Conservation (phyloP, 108 stramenopile species). For the Mediolabrus comicus region DNA sequence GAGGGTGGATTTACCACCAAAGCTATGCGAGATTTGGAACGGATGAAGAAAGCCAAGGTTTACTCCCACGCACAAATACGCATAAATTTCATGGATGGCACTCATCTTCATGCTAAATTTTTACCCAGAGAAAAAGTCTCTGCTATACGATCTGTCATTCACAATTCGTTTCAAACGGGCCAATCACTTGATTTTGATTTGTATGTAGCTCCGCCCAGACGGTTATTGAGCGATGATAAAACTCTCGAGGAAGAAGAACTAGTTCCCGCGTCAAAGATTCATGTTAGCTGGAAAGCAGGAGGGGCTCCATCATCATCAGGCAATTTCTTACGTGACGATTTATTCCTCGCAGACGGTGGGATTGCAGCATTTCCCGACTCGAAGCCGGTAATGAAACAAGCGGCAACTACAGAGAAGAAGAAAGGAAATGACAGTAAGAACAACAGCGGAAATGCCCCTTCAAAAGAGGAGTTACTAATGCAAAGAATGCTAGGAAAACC, state of each 20-base stretch:
- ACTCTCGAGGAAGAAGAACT: slow-evolving; percentile 63
- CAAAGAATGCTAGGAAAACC: slow-evolving; percentile 48
- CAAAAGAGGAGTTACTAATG: slow-evolving; percentile 48
- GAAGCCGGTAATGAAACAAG: slow-evolving; percentile 19
- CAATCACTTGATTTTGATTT: slow-evolving; percentile 56
- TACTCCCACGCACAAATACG: slow-evolving; percentile 70
- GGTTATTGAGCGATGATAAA: slow-evolving; percentile 41
- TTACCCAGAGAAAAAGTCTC: slow-evolving; percentile 51
- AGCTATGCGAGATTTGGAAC: slow-evolving; percentile 83
- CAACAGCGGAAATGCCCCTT: slow-evolving; percentile 4
- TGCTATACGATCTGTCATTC: slow-evolving; percentile 39
- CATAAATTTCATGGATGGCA: slow-evolving; percentile 69
- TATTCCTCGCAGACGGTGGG: slow-evolving; percentile 22
- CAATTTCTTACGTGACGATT: slow-evolving; percentile 27
- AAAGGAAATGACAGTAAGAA: neutral
- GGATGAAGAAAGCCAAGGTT: slow-evolving; percentile 72
- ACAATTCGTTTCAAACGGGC: slow-evolving; percentile 22
- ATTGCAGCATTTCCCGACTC: slow-evolving; percentile 41
- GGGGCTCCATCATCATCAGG: slow-evolving; percentile 5
- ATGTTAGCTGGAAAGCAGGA: slow-evolving; percentile 67
- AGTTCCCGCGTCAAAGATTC: slow-evolving; percentile 81
- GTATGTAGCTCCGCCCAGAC: slow-evolving; percentile 78
- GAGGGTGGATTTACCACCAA: slow-evolving; percentile 80
- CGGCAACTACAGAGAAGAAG: neutral
- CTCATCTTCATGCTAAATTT: slow-evolving; percentile 63